Percentiles rank a stretch among this genome's conserved stretches.
phyloP scores from a whole-genome alignment of 208 protist species.

The Herpetomonas muscarum region DNA sequence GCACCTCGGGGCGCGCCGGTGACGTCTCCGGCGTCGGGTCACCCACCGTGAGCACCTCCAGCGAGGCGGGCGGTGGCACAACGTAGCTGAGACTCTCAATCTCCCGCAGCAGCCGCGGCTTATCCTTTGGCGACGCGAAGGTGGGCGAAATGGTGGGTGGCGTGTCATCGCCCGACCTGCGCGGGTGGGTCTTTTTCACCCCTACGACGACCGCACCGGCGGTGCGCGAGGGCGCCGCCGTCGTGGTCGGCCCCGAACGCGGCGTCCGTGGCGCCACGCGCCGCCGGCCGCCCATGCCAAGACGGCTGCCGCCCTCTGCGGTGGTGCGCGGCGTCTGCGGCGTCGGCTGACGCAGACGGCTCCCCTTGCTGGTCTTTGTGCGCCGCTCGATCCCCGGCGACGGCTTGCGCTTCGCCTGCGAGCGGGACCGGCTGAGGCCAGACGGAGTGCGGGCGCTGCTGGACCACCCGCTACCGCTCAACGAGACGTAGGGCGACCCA shows the following conservation, averaged over 20 bases:
- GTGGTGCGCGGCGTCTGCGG: neutral
- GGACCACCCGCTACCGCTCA: too few relatives aligned
- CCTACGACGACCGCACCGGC: too few relatives aligned
- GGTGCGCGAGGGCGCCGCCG: too few relatives aligned
- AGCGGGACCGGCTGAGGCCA: too few relatives aligned
- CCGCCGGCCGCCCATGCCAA: neutral
- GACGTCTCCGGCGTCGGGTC: neutral
- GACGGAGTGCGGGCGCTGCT: too few relatives aligned
- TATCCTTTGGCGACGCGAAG: slow-evolving; percentile 14
- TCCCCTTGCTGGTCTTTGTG: slow-evolving; percentile 1
- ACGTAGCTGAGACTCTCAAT: slow-evolving; percentile 36
- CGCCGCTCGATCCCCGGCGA: too few relatives aligned
- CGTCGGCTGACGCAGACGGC: neutral
- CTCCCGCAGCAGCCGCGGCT: slow-evolving; percentile 32
- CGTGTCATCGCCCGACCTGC: neutral
- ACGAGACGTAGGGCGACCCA: too few relatives aligned
- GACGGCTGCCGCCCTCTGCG: slow-evolving; percentile 6
- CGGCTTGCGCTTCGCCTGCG: too few relatives aligned
- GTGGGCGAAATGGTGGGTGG: neutral
- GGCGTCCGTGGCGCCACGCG: neutral
- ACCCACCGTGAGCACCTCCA: slow-evolving; percentile 29
- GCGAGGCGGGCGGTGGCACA: slow-evolving; percentile 15
- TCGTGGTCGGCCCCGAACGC: too few relatives aligned
- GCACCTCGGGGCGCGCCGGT: neutral
- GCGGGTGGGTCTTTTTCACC: neutral